phyloP scores from a whole-genome alignment of 768 basidiomycete species.

The Rhodotorula taiwanensis region DNA sequence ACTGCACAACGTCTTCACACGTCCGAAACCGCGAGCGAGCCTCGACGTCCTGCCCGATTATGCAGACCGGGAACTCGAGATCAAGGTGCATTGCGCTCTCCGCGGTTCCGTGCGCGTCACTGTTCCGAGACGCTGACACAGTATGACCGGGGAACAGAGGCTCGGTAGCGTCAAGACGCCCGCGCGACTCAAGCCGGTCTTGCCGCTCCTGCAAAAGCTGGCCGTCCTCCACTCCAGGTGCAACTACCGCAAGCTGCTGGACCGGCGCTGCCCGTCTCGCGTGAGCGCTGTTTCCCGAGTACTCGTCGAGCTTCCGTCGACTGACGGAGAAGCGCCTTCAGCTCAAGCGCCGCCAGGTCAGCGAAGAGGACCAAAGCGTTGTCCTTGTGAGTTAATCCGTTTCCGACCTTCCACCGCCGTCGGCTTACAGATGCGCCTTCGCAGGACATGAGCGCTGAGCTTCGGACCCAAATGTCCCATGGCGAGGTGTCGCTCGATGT shows the following conservation, averaged over 20 bases:
- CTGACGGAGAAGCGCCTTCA: too few relatives aligned
- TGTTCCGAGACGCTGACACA: neutral
- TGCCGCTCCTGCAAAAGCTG: slow-evolving; percentile 57
- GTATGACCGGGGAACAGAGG: slow-evolving; percentile 25
- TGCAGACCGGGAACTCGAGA: slow-evolving; percentile 60
- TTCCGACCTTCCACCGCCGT: slow-evolving; percentile 15
- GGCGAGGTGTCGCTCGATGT: slow-evolving; percentile 51
- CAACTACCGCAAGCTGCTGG: slow-evolving; percentile 58
- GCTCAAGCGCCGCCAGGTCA: neutral
- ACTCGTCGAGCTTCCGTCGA: too few relatives aligned
- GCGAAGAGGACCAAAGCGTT: slow-evolving; percentile 51
- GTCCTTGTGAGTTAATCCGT: slow-evolving; percentile 53
- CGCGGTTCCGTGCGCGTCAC: neutral
- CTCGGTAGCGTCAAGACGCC: slow-evolving; percentile 62
- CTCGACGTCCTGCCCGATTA: slow-evolving; percentile 12
- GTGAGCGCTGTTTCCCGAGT: too few relatives aligned
- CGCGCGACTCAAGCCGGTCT: slow-evolving; percentile 56
- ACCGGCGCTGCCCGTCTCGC: slow-evolving; percentile 70
- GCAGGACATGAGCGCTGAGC: slow-evolving; percentile 69
- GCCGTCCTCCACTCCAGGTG: slow-evolving; percentile 64
- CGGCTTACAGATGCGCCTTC: neutral
- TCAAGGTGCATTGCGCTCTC: slow-evolving; percentile 52
- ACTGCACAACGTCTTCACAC: slow-evolving; percentile 59
- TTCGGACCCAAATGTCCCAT: slow-evolving; percentile 54
- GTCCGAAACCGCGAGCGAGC: slow-evolving; percentile 46